Evolutionary conservation across 768 basidiomycete genomes (phyloP).

Genomic region (Sarcodon aspratus): DNA sequence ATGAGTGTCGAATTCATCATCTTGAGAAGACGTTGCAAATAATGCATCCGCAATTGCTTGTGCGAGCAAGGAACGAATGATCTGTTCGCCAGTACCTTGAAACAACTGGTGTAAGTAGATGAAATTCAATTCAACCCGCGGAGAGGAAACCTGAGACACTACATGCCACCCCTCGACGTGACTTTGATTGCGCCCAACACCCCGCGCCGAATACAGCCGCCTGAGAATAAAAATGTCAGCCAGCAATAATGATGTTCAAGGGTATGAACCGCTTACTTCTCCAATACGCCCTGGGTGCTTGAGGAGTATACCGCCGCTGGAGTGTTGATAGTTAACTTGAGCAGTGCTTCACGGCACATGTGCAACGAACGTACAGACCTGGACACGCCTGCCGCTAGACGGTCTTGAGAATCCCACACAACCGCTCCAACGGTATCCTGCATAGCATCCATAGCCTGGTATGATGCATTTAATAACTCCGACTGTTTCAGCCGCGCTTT

Average conservation of each 20-base stretch:
- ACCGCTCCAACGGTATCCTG: conserved; percentile 85
- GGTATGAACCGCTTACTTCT: conserved; percentile 33
- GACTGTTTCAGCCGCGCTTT: conserved; percentile 26
- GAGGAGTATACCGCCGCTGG: conserved; percentile 69
- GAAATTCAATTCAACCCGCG: too few species aligned
- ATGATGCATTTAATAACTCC: neutral
- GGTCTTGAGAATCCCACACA: conserved; percentile 31
- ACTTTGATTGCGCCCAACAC: conserved; percentile 44
- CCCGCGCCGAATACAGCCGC: conserved; percentile 67
- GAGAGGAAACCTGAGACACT: conserved; percentile 49
- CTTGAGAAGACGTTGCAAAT: conserved; percentile 3
- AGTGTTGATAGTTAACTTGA: neutral
- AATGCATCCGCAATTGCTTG: conserved; percentile 39
- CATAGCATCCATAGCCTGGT: conserved; percentile 20
- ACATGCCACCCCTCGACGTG: conserved; percentile 38
- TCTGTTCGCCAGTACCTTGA: conserved; percentile 63
- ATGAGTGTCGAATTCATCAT: conserved; percentile 40
- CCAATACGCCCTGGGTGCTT: conserved; percentile 68
- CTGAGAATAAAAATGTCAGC: conserved; percentile 18
- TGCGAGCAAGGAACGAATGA: conserved; percentile 47
- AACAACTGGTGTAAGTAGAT: neutral
- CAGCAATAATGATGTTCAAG: neutral
- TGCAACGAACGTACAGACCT: conserved; percentile 31
- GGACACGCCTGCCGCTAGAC: conserved; percentile 64
- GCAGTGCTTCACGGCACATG: neutral